Percentiles rank a stretch among this genome's conserved stretches.
Evolutionary conservation across 2,329 filamentous ascomycete species (phyloP).

Genomic region (Sporothrix protearum): DNA sequence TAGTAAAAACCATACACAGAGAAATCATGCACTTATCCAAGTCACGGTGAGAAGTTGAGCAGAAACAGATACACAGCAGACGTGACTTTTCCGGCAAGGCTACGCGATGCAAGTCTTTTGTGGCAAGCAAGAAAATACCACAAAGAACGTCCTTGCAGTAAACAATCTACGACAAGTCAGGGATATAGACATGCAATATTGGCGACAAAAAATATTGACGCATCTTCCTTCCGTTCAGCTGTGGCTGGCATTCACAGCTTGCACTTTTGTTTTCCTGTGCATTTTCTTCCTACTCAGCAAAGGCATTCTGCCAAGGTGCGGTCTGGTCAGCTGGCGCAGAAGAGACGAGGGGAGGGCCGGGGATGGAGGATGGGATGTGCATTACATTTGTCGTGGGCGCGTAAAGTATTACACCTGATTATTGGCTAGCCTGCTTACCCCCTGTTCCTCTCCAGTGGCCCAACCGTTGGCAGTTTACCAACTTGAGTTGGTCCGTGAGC

Average conservation of each 20-base stretch:
- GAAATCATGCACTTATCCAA: neutral
- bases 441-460: conserved; percentile 8
- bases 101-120: neutral
- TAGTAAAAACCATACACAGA: no score
- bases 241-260: neutral
- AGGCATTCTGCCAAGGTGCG: neutral
- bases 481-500: neutral
- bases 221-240: neutral
- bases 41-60: neutral
- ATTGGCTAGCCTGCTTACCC: neutral
- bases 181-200: neutral
- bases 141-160: neutral
- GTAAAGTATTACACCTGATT: conserved; percentile 19
- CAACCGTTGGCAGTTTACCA: neutral
- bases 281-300: neutral
- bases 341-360: neutral
- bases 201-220: neutral
- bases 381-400: conserved; percentile 15
- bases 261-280: neutral
- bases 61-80: neutral
- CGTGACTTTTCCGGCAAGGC: neutral
- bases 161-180: neutral
- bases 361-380: neutral
- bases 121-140: neutral
- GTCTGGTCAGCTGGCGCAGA: neutral